Evolutionary conservation across 2,329 filamentous ascomycete species (phyloP).

Genomic region (Thelonectria olida): DNA sequence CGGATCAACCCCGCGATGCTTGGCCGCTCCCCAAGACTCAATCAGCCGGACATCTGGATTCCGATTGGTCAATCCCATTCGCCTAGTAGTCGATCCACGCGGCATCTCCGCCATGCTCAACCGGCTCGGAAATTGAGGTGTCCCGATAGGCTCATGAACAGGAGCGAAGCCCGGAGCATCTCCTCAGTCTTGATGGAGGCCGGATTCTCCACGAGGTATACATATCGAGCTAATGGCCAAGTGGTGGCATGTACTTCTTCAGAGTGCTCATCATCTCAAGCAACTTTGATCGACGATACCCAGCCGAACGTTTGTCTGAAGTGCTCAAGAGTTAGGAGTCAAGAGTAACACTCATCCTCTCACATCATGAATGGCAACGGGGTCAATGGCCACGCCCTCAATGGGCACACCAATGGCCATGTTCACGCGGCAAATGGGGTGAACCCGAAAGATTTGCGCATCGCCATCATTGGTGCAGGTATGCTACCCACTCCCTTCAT

Average conservation of each 20-base stretch:
- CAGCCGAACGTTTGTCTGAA: not conserved
- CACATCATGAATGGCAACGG: not conserved
- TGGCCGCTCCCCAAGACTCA: not conserved
- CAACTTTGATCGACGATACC: not conserved
- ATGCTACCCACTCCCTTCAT: slow-evolving; percentile 6
- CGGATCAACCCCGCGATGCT: slow-evolving; percentile 5
- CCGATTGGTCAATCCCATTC: not conserved
- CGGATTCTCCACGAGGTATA: slow-evolving; percentile 4
- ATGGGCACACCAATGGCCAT: slow-evolving; percentile 1
- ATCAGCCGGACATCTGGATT: not conserved
- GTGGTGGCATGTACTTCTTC: not conserved
- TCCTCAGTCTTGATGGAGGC: not conserved
- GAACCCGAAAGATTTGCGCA: slow-evolving; percentile 4
- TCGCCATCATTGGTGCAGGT: slow-evolving; percentile 64
- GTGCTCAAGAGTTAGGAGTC: not conserved
- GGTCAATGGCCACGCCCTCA: slow-evolving; percentile 1
- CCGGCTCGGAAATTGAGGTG: not conserved
- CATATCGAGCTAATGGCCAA: slow-evolving; percentile 1
- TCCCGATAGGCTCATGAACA: slow-evolving; percentile 3
- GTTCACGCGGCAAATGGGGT: not conserved
- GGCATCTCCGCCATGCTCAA: slow-evolving; percentile 6
- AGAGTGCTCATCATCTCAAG: not conserved
- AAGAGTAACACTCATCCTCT: not conserved
- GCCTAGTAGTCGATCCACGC: not conserved
- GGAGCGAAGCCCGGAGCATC: not conserved